These are phyloP conservation scores for Starmerella sirachaensis DNA, from an alignment of 805 yeast genomes.

Conservation along the genomic window DNA sequence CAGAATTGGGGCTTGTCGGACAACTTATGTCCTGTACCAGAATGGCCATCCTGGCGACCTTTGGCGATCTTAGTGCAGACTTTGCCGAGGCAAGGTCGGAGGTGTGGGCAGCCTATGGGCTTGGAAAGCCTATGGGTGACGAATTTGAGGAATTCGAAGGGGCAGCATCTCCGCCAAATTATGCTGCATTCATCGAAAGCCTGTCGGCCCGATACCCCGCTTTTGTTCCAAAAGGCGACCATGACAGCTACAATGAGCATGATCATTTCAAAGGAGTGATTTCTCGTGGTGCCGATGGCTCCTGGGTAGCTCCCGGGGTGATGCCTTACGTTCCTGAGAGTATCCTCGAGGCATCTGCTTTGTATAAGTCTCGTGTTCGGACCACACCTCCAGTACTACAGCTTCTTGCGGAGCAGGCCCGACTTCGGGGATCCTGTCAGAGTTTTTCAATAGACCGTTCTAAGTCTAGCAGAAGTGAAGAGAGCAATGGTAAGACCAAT, in stretches of 20 bases:
- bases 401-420: slow-evolving; percentile 57
- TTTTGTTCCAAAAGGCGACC: slow-evolving; percentile 40
- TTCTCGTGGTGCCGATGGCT: no score
- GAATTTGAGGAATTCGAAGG: slow-evolving; percentile 21
- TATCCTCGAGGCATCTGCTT: slow-evolving; percentile 63
- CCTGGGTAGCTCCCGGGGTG: slow-evolving; percentile 25
- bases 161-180: slow-evolving; percentile 84
- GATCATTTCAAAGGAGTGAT: no score
- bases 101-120: slow-evolving; percentile 35
- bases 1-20: slow-evolving; percentile 1
- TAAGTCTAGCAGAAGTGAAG: slow-evolving; percentile 6
- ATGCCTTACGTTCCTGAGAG: slow-evolving; percentile 49
- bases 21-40: slow-evolving; percentile 13
- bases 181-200: slow-evolving; percentile 67
- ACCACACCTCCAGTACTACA: slow-evolving; percentile 60
- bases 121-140: slow-evolving; percentile 17
- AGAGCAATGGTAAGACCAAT: no score
- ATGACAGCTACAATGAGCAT: no score
- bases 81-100: slow-evolving; percentile 37
- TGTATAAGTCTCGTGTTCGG: slow-evolving; percentile 49
- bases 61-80: slow-evolving; percentile 46
- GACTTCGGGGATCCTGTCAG: slow-evolving; percentile 30
- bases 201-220: slow-evolving; percentile 50
- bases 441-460: neutral
- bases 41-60: slow-evolving; percentile 32